Evolutionary conservation across 495 filamentous ascomycete genomes (phyloP), one percentile per base, ranked within the genome.

Genomic region (Podospora didyma): DNA sequence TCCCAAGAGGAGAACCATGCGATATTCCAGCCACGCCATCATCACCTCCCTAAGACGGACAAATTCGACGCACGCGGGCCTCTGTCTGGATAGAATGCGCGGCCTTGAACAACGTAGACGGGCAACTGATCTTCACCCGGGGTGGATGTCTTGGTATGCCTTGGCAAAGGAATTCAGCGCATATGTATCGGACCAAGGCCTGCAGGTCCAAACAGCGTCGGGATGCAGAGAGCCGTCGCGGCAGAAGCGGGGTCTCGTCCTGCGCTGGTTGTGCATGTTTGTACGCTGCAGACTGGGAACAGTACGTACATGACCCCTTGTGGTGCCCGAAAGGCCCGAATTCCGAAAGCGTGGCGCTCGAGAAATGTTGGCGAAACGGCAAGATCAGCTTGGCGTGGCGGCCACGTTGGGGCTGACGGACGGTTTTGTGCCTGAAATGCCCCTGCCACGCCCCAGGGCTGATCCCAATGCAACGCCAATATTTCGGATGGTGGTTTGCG

Each of bases 401-500:
- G 49, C 49, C 49, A 51, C 49, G 49, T 39, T 51, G 45, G 45
- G 16, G 45, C 45, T 21, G 45, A 12, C 4, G 20, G 45, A 47
- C 11, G n/a, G n/a, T 5, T 47, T 24, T 14, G 45, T 3, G 26
- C 22, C 31, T 12, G 3, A 10, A 22, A 48, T 10, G 48, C 20
- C 26, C 10, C 24, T 23, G 14, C 16, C 31, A 35, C 16, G 20
- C 3, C 19, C 19, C 28, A 28, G 9, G 46, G 23, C 16, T 26
- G 46, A 49, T 34, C 23, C 14, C 46, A 34, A 49, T 49, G 46
- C 46, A 49, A 49, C 46, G 14, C 3, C 34, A 42, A 17, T 17
- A 17, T 10, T 17, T 7, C n/a, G 12, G 12, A 17, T 42, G 39
- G 39, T 7, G 4, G 12, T 44, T 22, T 47, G 45, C 12, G 45